A percentile compares a stretch with the other conserved stretches of the same genome.
phyloP scores from a whole-genome alignment of 73 alveolate genomes.

The Tetrahymena elliotti region DNA sequence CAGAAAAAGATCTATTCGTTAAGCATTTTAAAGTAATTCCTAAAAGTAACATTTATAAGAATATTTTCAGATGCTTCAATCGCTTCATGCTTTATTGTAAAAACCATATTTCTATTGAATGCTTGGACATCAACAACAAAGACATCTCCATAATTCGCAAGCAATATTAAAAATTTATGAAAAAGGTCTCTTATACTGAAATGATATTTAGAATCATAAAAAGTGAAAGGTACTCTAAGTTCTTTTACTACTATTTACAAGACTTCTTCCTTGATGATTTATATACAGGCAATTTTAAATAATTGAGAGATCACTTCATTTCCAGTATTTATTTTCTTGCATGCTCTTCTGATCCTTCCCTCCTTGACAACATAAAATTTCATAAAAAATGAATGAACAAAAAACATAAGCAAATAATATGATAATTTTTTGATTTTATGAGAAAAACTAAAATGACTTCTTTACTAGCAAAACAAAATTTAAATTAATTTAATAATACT shows the following conservation, averaged over 20 bases:
- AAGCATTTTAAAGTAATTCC: background rate
- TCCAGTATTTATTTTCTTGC: background rate
- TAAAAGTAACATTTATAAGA: background rate
- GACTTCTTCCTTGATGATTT: background rate
- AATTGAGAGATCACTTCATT: background rate
- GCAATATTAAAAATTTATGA: background rate
- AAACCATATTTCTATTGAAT: background rate
- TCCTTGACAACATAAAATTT: background rate
- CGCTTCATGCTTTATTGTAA: background rate
- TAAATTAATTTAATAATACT: no score
- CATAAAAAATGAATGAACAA: background rate
- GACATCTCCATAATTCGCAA: background rate
- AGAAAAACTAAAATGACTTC: no score
- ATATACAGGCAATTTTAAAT: background rate
- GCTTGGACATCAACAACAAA: background rate
- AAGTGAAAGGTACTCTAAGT: background rate
- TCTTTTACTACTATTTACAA: background rate
- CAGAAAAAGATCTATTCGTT: background rate
- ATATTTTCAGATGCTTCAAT: background rate
- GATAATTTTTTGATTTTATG: no score
- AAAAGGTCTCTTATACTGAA: background rate
- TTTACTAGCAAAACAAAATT: no score
- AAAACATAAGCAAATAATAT: no score
- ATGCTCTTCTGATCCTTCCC: background rate
- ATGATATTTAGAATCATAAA: background rate